Evolutionary conservation across 495 filamentous ascomycete species (phyloP), one percentile per base, ranked within the genome.

Genomic region (Talaromyces wortmannii): DNA sequence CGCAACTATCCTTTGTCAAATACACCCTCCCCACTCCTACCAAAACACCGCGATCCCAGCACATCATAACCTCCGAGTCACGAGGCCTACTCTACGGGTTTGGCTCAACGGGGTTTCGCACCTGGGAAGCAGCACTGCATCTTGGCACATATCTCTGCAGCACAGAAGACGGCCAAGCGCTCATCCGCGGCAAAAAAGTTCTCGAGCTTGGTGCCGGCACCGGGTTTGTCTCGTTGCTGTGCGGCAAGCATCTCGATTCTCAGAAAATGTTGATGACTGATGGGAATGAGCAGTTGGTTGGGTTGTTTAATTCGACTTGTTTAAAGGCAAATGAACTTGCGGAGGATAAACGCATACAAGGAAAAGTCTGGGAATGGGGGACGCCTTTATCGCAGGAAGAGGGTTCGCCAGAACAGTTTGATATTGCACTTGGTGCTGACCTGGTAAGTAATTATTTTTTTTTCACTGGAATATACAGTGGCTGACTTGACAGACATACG

Each of bases 61-160:
- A 45, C 29, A 15, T 46, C 13, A 32, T 13, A 10, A 76, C 68
- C 13, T 68, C 63, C 12, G 92, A 97, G 71, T 84, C 87, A 10
- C 83, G 86, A 4, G 78, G 78, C 30, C 66, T 96, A 1, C 82
- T 97, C 44, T 84, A 89, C 7, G 82, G 83, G 0, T 71, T 77
- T 6, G 90, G 89, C 4, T 95, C 89, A 3, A 97, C 92, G 0
- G 92, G 92, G 0, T 75, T 90, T 30, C 83, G 92, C 10, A 97
- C 92, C 5, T 97, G 92, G 92, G 92, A 96, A 71, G 92, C 92
- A 4, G 84, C 90, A 0, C 70, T 97, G n/a, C 87, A 91, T 63
- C 77, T 97, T 0, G 90, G 85, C 0, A 79, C 88, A 17, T 95
- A 85, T 59, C 83, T 94, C 32, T 72, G 80, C 10, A 42, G 48